Conservation (phyloP, 257 asterid genomes). For the Solanum sitiens region DNA sequence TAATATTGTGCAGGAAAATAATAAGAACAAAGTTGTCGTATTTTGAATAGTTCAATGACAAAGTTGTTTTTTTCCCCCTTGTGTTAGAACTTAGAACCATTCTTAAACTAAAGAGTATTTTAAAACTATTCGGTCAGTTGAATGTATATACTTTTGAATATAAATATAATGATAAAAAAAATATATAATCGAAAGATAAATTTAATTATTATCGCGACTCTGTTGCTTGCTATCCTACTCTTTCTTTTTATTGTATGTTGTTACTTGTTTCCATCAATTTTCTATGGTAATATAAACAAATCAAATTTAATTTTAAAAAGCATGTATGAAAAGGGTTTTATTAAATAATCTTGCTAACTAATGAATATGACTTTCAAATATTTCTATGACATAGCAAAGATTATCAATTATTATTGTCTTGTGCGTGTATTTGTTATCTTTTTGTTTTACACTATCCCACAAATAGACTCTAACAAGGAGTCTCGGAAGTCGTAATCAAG, state of each 20-base stretch:
- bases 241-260: neutral
- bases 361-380: neutral
- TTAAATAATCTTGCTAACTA: neutral
- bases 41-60: neutral
- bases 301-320: neutral
- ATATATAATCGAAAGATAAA: too few relatives aligned
- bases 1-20: neutral
- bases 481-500: neutral
- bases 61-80: too few relatives aligned
- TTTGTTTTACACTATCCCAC: too few relatives aligned
- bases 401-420: too few relatives aligned
- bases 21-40: too few relatives aligned
- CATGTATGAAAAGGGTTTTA: neutral
- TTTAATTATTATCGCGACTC: too few relatives aligned
- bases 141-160: too few relatives aligned
- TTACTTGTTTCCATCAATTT: neutral
- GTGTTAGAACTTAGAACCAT: too few relatives aligned
- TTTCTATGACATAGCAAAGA: neutral
- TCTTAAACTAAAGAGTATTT: too few relatives aligned
- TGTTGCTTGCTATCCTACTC: neutral
- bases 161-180: too few relatives aligned
- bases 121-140: too few relatives aligned
- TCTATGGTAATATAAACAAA: neutral
- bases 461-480: neutral
- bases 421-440: too few relatives aligned